These are phyloP conservation scores for Exophiala xenobiotica DNA, from an alignment of 2,329 filamentous ascomycete genomes.

Conservation along the genomic window DNA sequence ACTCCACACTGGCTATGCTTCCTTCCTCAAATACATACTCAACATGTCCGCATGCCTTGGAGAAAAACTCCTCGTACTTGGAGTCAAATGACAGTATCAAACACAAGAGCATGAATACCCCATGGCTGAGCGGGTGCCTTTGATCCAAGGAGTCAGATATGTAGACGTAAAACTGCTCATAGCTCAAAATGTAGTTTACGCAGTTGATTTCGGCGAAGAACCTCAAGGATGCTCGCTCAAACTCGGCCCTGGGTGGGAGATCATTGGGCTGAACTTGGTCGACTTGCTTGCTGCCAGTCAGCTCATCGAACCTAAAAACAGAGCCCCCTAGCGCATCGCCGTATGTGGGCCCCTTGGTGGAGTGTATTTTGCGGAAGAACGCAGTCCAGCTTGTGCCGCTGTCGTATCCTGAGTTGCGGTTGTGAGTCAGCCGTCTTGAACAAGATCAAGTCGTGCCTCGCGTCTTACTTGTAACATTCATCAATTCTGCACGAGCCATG, in stretches of 20 bases:
- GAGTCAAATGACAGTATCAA: background rate
- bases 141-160: background rate
- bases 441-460: too few relatives aligned
- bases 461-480: background rate
- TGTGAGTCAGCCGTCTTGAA: too few relatives aligned
- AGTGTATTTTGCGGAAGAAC: background rate
- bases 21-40: background rate
- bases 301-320: background rate
- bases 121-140: background rate
- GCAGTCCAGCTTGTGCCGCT: background rate
- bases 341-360: background rate
- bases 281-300: background rate
- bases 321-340: background rate
- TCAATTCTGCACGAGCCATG: background rate
- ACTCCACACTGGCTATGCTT: background rate
- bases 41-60: background rate
- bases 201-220: constrained; percentile 1
- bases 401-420: background rate
- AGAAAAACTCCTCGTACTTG: background rate
- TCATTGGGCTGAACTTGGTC: background rate
- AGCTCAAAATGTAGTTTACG: background rate
- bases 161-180: background rate
- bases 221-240: background rate
- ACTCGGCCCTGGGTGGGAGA: background rate
- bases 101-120: background rate